Evolutionary conservation across 1,139 yeast genomes (phyloP).

Genomic region (Blastobotrys persicus): DNA sequence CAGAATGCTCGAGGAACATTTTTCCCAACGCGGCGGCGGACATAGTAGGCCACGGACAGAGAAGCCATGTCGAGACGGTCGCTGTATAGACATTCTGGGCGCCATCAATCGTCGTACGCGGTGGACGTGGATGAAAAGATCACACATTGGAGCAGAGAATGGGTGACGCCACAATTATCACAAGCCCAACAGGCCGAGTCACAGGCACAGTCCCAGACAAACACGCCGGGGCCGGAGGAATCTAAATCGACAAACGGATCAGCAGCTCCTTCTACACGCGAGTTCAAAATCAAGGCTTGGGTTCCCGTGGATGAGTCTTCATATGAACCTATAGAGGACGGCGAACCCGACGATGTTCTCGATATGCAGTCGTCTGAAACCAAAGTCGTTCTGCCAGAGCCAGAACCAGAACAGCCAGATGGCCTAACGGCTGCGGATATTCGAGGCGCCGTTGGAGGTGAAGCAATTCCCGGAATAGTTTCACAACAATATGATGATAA

Average conservation of each 20-base stretch:
- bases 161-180: slow-evolving; percentile 29
- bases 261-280: slow-evolving; percentile 6
- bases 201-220: slow-evolving; percentile 6
- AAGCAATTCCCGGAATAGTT: slow-evolving; percentile 50
- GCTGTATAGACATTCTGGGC: slow-evolving; percentile 31
- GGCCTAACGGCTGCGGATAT: slow-evolving; percentile 56
- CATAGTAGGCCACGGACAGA: neutral
- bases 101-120: slow-evolving; percentile 27
- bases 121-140: slow-evolving; percentile 32
- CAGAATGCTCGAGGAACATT: too few relatives aligned
- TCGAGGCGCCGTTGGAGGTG: slow-evolving; percentile 64
- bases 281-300: slow-evolving; percentile 48
- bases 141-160: slow-evolving; percentile 32
- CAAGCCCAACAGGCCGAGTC: slow-evolving; percentile 11
- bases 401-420: slow-evolving; percentile 21
- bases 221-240: slow-evolving; percentile 33
- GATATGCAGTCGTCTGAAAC: slow-evolving; percentile 32
- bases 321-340: slow-evolving; percentile 35
- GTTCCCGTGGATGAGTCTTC: slow-evolving; percentile 34
- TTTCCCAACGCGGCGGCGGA: neutral
- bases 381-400: slow-evolving; percentile 3
- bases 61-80: slow-evolving; percentile 31
- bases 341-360: slow-evolving; percentile 43
- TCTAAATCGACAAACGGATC: neutral
- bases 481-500: slow-evolving; percentile 19